These are phyloP conservation scores for Sclerotinia trifoliorum DNA, from an alignment of 2,329 filamentous ascomycete species.

Conservation along the genomic window DNA sequence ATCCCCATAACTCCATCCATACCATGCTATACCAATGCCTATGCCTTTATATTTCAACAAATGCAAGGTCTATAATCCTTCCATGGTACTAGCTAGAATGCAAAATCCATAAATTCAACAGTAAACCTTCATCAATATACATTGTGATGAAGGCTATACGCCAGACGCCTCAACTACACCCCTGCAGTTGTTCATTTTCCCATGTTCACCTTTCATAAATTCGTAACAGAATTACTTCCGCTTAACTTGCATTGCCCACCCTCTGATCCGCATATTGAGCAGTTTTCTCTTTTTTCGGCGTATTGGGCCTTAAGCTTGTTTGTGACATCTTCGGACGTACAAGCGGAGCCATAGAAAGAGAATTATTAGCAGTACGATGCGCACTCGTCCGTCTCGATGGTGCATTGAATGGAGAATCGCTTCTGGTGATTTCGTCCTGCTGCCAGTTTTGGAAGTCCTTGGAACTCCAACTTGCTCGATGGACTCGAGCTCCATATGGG, in stretches of 20 bases:
- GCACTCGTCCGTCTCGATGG: conserved; percentile 29
- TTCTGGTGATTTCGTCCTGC: conserved; percentile 32
- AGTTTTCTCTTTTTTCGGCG: conserved; percentile 34
- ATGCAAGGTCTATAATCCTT: conserved; percentile 11
- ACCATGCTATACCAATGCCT: conserved; percentile 7
- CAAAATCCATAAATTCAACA: conserved; percentile 13
- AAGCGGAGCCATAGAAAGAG: conserved; percentile 32
- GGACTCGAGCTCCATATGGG: conserved; percentile 50
- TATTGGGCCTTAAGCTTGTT: conserved; percentile 31
- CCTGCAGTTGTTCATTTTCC: conserved; percentile 20
- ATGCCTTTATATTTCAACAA: conserved; percentile 16
- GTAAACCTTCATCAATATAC: not conserved
- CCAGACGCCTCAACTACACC: conserved; percentile 20
- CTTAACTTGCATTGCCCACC: conserved; percentile 26
- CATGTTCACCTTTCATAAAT: conserved; percentile 28
- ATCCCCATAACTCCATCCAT: conserved; percentile 1
- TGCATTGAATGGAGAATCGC: conserved; percentile 29
- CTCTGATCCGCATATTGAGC: conserved; percentile 31
- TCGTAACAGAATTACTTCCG: conserved; percentile 27
- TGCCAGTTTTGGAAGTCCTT: conserved; percentile 48
- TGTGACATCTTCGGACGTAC: conserved; percentile 33
- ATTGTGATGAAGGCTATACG: conserved; percentile 5
- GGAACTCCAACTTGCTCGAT: conserved; percentile 53
- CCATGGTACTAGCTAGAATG: conserved; percentile 7
- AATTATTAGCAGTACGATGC: conserved; percentile 31